These are phyloP conservation scores for Fusarium bactridioides DNA, from an alignment of 2,329 filamentous ascomycete species.

Conservation along the genomic window DNA sequence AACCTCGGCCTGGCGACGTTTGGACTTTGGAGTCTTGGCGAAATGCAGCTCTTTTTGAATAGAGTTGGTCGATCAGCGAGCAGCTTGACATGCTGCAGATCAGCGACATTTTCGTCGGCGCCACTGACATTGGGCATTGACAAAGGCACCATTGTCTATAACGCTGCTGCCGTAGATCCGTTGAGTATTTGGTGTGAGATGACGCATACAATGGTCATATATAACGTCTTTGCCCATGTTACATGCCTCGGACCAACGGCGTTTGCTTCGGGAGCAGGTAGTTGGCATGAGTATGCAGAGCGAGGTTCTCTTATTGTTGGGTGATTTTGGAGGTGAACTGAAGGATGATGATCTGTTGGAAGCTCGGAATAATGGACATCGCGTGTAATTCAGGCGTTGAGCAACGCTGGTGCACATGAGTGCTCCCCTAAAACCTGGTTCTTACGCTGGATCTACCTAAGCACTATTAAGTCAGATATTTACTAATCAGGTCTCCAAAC, in stretches of 20 bases:
- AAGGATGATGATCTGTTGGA: rapidly evolving
- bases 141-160: neutral
- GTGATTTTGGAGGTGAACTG: neutral
- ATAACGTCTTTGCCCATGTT: neutral
- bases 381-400: rapidly evolving
- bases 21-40: neutral
- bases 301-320: neutral
- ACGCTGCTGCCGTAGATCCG: neutral
- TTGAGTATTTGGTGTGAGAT: neutral
- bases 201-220: neutral
- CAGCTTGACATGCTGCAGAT: neutral
- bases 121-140: neutral
- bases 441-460: neutral
- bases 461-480: neutral
- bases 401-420: too few species aligned
- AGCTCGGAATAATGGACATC: rapidly evolving
- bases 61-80: neutral
- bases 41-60: neutral
- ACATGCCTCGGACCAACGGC: neutral
- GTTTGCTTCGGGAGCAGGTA: neutral
- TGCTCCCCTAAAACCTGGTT: rapidly evolving
- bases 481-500: neutral
- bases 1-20: neutral
- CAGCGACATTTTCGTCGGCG: neutral
- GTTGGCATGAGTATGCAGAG: neutral